phyloP scores from a whole-genome alignment of 2,329 filamentous ascomycete genomes.

The Alternaria rosae region DNA sequence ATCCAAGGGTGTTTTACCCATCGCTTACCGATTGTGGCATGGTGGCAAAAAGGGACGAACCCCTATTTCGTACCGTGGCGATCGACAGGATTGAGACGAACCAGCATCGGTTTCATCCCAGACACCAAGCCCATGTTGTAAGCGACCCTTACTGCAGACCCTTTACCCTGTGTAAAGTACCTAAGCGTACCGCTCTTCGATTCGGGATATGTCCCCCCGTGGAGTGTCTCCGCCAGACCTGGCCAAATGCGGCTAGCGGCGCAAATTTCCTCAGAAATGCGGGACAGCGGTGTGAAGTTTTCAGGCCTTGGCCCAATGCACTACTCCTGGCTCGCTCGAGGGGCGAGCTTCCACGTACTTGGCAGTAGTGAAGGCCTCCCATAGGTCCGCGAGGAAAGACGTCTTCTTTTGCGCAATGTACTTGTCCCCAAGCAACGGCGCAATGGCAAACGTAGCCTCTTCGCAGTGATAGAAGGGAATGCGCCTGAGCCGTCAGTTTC shows the following conservation, averaged over 20 bases:
- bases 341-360: constrained; percentile 28
- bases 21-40: neutral
- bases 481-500: constrained; percentile 24
- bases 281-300: neutral
- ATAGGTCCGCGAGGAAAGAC: constrained; percentile 31
- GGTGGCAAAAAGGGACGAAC: neutral
- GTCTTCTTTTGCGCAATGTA: constrained; percentile 32
- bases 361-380: constrained; percentile 32
- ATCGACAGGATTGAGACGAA: neutral
- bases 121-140: neutral
- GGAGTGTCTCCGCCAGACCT: neutral
- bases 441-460: constrained; percentile 36
- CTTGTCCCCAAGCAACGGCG: constrained; percentile 31
- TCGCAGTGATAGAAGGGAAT: constrained; percentile 40
- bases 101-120: neutral
- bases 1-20: neutral
- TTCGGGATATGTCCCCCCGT: neutral
- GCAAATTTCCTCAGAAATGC: neutral
- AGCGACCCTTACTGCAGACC: neutral
- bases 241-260: neutral
- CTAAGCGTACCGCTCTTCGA: neutral
- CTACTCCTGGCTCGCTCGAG: neutral
- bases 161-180: neutral
- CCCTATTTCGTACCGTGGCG: neutral
- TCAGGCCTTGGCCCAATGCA: neutral